Evolutionary conservation across 352 stramenopile species (phyloP).

Genomic region (Globisporangium parvum): DNA sequence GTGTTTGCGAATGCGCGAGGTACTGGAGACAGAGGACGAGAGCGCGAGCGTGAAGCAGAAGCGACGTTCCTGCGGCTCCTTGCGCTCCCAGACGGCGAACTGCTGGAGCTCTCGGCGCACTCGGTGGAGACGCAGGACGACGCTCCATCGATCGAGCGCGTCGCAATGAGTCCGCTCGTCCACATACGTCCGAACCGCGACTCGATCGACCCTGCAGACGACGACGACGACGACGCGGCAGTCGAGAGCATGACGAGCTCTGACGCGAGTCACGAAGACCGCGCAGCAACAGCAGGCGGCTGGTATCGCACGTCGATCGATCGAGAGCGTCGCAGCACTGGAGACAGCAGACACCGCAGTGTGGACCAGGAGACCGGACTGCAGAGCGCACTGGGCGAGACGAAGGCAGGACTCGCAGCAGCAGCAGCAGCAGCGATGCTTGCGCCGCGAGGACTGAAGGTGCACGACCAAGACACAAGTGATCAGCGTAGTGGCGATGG

Average conservation of each 20-base stretch:
- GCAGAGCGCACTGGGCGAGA: too few relatives aligned
- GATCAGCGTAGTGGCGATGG: too few relatives aligned
- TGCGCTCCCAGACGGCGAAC: slow-evolving; percentile 25
- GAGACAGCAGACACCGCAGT: too few relatives aligned
- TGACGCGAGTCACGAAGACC: background rate
- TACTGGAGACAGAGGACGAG: slow-evolving; percentile 8
- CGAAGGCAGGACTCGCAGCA: too few relatives aligned
- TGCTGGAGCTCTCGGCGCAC: slow-evolving; percentile 28
- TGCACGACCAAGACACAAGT: too few relatives aligned
- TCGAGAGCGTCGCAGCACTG: background rate
- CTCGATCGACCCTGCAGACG: slow-evolving; percentile 15
- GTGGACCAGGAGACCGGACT: too few relatives aligned
- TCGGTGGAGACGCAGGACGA: slow-evolving; percentile 31
- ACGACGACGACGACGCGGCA: background rate
- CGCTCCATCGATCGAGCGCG: background rate
- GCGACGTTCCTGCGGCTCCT: slow-evolving; percentile 41
- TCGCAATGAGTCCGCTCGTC: slow-evolving; percentile 7
- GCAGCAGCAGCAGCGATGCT: too few relatives aligned
- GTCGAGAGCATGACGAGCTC: background rate
- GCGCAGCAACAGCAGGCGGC: background rate
- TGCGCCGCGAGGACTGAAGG: too few relatives aligned
- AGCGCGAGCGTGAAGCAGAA: slow-evolving; percentile 18
- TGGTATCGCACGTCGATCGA: background rate
- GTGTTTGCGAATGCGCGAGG: slow-evolving; percentile 11
- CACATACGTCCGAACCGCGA: background rate